Evolutionary conservation across 441 rosid species (phyloP).

Genomic region (Erodium moschatum): DNA sequence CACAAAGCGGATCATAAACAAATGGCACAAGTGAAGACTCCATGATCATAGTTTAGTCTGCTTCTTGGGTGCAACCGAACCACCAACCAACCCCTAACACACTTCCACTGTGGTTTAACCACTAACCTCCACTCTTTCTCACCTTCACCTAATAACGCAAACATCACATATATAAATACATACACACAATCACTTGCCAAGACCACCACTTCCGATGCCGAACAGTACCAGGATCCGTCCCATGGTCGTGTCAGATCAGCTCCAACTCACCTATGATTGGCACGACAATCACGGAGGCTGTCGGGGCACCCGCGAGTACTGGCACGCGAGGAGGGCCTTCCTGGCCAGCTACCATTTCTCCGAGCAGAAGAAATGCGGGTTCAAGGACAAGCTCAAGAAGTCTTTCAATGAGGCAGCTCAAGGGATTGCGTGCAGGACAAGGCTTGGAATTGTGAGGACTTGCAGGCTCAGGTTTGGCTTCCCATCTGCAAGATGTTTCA

Average conservation of each 20-base stretch:
- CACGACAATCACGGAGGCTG: background rate
- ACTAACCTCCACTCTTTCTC: background rate
- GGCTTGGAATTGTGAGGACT: background rate
- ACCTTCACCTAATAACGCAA: background rate
- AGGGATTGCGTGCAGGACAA: background rate
- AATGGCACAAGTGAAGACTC: too few relatives aligned
- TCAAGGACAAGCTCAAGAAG: background rate
- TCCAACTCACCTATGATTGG: background rate
- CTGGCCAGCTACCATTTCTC: background rate
- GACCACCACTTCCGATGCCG: background rate
- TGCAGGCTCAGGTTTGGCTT: too few relatives aligned
- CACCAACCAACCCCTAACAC: background rate
- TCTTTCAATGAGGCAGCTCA: too few relatives aligned
- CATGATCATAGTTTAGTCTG: background rate
- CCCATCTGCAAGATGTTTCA: too few relatives aligned
- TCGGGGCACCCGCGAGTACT: background rate
- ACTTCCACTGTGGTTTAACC: background rate
- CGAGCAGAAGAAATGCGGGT: background rate
- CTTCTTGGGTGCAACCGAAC: background rate
- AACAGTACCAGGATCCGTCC: background rate
- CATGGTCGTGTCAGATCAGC: background rate
- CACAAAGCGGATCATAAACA: too few relatives aligned
- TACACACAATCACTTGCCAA: background rate
- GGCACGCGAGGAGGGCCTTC: background rate
- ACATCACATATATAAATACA: background rate